Evolutionary conservation across 441 rosid genomes (phyloP), one percentile per base, ranked within the genome.

Genomic region (Populus hybrid): DNA sequence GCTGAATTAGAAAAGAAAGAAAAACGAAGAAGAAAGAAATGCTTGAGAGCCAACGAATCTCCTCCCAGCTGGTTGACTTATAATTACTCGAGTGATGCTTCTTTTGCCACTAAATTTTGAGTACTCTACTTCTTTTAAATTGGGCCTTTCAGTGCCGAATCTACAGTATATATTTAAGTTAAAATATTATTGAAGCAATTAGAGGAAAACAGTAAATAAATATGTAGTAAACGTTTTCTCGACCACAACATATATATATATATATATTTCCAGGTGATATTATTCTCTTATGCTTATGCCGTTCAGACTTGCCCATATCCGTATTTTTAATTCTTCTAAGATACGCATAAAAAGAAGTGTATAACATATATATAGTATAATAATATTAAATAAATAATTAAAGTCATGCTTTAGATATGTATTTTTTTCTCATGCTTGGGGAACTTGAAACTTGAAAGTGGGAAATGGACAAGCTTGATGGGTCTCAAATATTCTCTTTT

Each of bases 401-500:
- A 20, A 56, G n/a, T 1, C 9, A 20, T 56, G 23, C 63, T 56
- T 56, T 56, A 56, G 7, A 56, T 56, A 56, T 53, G 7, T 33
- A 1, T 6, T 33, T 20, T 63, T 24, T 1, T n/a, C n/a, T 42
- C 7, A 29, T 73, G 74, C 76, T 31, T 14, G 36, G 28, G 71
- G 74, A 63, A 69, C 75, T 64, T 64, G 67, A 68, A 64, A 75
- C 70, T 45, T 70, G 65, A 23, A 61, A 0, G 65, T 23, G 26
- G 42, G 78, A 29, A 78, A 71, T 64, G 59, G 74, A 76, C 78
- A 78, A 35, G 68, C 42, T 78, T 69, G 66, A 9, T 0, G 14
- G 68, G 73, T 66, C 40, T 74, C 66, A 63, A 75, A 75, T 75
- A 77, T 79, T 84, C 82, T 79, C 70, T 21, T 80, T 38, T 73